Conservation (phyloP, 768 basidiomycete species). For the Phanerodontia chrysosporium region DNA sequence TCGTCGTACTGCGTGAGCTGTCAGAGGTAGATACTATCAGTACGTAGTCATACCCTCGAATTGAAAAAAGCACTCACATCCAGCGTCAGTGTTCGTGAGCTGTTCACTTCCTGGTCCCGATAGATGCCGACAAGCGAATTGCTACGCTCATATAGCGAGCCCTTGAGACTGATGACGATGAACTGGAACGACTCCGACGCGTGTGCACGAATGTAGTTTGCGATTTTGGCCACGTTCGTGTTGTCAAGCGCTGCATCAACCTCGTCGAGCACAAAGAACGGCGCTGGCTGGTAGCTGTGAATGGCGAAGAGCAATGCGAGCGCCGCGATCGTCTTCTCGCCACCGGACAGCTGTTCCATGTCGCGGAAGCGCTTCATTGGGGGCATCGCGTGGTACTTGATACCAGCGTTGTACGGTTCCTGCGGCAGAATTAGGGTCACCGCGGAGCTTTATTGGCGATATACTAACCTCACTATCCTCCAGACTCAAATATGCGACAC, state of each 20-base stretch:
- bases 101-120: slow-evolving; percentile 90
- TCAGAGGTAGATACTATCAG: background rate
- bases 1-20: slow-evolving; percentile 65
- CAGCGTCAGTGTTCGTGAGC: slow-evolving; percentile 85
- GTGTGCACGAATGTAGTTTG: slow-evolving; percentile 85
- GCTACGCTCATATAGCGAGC: slow-evolving; percentile 86
- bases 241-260: slow-evolving; percentile 97
- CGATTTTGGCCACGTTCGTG: slow-evolving; percentile 96
- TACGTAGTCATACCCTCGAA: background rate
- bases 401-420: slow-evolving; percentile 84
- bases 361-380: slow-evolving; percentile 99
- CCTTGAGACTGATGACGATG: slow-evolving; percentile 95
- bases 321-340: slow-evolving; percentile 97
- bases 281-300: slow-evolving; percentile 95
- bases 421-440: slow-evolving; percentile 33
- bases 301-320: slow-evolving; percentile 96
- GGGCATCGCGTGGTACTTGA: slow-evolving; percentile 99
- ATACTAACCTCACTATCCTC: slow-evolving; percentile 84
- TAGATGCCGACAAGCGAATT: slow-evolving; percentile 92
- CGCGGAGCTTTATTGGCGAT: slow-evolving; percentile 14
- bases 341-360: slow-evolving; percentile 98
- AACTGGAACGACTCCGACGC: slow-evolving; percentile 89
- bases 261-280: slow-evolving; percentile 98
- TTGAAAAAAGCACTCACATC: slow-evolving; percentile 52
- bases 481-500: slow-evolving; percentile 92